Evolutionary conservation across 176 grass and related monocot species (phyloP).

Genomic region (Secale cereale): DNA sequence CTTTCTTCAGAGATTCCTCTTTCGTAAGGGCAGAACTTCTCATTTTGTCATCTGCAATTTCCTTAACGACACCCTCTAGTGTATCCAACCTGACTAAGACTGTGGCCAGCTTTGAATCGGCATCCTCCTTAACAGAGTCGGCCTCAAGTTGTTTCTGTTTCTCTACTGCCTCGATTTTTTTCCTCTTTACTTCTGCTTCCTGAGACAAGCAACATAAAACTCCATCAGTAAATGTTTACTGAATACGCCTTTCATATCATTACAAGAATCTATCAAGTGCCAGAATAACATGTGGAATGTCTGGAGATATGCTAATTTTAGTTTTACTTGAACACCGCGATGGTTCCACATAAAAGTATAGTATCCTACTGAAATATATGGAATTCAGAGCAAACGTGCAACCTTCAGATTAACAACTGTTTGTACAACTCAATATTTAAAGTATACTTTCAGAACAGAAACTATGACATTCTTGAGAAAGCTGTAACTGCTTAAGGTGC

Average conservation of each 20-base stretch:
- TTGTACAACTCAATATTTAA: background rate
- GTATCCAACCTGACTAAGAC: slow-evolving; percentile 65
- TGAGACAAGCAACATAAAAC: slow-evolving; percentile 33
- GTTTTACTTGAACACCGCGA: background rate
- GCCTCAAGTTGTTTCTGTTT: slow-evolving; percentile 65
- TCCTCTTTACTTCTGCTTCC: slow-evolving; percentile 77
- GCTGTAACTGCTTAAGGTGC: background rate
- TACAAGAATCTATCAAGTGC: background rate
- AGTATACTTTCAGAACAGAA: background rate
- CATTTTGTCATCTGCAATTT: slow-evolving; percentile 56
- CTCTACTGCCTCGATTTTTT: slow-evolving; percentile 50
- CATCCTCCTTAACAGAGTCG: slow-evolving; percentile 52
- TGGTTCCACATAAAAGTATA: background rate
- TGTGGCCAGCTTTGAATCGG: slow-evolving; percentile 54
- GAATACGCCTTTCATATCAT: background rate
- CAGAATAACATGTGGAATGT: background rate
- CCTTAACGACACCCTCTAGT: slow-evolving; percentile 63
- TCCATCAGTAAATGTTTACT: background rate
- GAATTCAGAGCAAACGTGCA: background rate
- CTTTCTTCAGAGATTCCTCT: slow-evolving; percentile 20
- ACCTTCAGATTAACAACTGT: background rate
- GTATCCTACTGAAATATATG: background rate
- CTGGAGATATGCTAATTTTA: background rate
- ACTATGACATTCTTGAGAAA: background rate
- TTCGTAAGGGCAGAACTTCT: slow-evolving; percentile 29